Base-by-base conservation (phyloP, 768 basidiomycete genomes). In the Clitopilus hobsonii region DNA sequence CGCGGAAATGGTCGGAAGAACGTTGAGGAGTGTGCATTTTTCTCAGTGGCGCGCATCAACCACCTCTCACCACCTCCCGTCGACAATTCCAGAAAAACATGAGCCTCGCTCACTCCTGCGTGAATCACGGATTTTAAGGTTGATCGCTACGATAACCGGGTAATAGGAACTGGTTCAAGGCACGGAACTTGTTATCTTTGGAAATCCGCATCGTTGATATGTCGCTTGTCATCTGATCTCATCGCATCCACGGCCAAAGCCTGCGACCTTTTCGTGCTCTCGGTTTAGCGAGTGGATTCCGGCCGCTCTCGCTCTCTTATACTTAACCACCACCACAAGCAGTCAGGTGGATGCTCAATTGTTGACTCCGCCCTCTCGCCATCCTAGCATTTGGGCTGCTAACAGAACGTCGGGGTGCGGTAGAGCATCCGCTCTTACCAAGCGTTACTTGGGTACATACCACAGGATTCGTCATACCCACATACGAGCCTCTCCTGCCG, bases 131-230 rank as follows among this genome's bases (percentile, higher is more conserved):
- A 45, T 45, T 36, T 36, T 36, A 36, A 11, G 32, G 3, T 36
- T 36, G 32, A 36, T 36, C 32, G 32, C 4, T 36, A 4, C 4
- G 41, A 45, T 45, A 45, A 45, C 41, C 41, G 41, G 41, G 41
- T 45, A 45, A 45, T 23, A 18, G 41, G n/a, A 45, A 45, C 41
- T 20, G 41, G 18, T 18, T 45, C 22, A 18, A 45, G 41, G 41
- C 41, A 45, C 41, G 41, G 22, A 45, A 23, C 41, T 16, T 45
- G 22, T 45, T 20, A 45, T 45, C 16, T 45, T 20, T 45, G 41
- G 41, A 45, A 45, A 45, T 45, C 41, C 41, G 41, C 32, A 36
- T 45, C 41, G 41, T 45, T 45, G 41, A 45, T 45, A 45, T 45
- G 41, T 45, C 41, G 41, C n/a, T 36, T 45, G 41, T 45, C 22